phyloP scores from a whole-genome alignment of 1,284 basidiomycete genomes.

The Cronartium quercuum region DNA sequence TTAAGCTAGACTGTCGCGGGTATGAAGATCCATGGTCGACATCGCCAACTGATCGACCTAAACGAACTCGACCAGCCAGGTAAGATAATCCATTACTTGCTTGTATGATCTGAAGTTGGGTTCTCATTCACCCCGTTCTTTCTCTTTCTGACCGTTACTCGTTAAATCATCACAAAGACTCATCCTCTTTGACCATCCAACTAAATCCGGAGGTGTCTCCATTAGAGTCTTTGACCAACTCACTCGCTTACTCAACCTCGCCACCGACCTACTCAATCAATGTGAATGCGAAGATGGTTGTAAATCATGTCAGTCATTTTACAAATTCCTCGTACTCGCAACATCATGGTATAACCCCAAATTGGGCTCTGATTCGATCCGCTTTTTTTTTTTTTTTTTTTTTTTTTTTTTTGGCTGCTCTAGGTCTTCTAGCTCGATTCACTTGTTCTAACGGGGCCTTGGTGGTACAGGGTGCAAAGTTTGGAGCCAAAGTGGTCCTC shows the following conservation, averaged over 20 bases:
- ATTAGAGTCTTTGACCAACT: constrained; percentile 76
- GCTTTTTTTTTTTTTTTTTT: not conserved
- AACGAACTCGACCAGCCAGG: not conserved
- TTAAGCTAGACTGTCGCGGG: not conserved
- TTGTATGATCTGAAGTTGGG: too few species aligned
- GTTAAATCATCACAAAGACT: constrained; percentile 55
- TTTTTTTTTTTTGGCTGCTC: not conserved
- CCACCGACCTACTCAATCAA: constrained; percentile 59
- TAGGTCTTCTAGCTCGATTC: not conserved
- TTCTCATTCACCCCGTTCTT: too few species aligned
- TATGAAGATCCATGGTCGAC: not conserved
- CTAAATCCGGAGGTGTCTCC: constrained; percentile 65
- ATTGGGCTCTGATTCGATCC: not conserved
- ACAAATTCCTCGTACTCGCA: not conserved
- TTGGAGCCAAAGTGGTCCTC: constrained; percentile 47
- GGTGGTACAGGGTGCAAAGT: constrained; percentile 40
- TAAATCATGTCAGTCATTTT: constrained; percentile 54
- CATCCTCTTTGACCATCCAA: constrained; percentile 72
- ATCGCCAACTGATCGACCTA: not conserved
- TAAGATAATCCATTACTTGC: not conserved
- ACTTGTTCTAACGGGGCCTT: not conserved
- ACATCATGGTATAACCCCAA: not conserved
- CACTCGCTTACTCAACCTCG: constrained; percentile 60
- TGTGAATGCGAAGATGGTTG: constrained; percentile 72
- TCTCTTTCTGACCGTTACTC: too few species aligned